Conservation (phyloP, 2,329 filamentous ascomycete species). For the Mycosphaerella sp. region DNA sequence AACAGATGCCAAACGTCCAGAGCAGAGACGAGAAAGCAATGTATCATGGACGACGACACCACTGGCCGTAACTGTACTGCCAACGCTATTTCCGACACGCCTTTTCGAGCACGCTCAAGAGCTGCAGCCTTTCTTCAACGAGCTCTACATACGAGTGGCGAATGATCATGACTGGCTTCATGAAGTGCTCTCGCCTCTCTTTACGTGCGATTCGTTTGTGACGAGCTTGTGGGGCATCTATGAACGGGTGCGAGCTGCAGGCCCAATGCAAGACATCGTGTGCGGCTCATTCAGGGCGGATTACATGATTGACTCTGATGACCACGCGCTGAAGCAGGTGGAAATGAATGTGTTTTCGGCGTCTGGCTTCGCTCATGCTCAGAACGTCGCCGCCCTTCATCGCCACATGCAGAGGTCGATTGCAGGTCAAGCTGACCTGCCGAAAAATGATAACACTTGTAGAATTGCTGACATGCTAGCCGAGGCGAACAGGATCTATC, state of each 20-base stretch:
- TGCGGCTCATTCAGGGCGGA: conserved; percentile 41
- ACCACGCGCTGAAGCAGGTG: conserved; percentile 38
- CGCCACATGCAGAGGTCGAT: conserved; percentile 27
- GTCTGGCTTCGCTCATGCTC: conserved; percentile 38
- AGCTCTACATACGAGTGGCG: conserved; percentile 49
- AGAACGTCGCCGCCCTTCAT: conserved; percentile 40
- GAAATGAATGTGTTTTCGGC: conserved; percentile 43
- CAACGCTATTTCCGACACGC: conserved; percentile 32
- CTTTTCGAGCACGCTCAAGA: conserved; percentile 43
- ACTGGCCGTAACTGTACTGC: conserved; percentile 34
- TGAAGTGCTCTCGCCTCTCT: conserved; percentile 29
- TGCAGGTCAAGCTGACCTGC: conserved; percentile 22
- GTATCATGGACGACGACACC: conserved; percentile 28
- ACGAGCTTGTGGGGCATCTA: conserved; percentile 37
- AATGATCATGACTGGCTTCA: conserved; percentile 37
- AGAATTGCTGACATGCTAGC: conserved; percentile 31
- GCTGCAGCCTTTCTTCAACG: conserved; percentile 54
- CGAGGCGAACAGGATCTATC: conserved; percentile 34
- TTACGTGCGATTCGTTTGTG: conserved; percentile 34
- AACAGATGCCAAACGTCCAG: neutral
- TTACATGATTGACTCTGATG: conserved; percentile 37
- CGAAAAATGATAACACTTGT: conserved; percentile 31
- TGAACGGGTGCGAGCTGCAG: conserved; percentile 29
- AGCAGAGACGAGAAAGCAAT: neutral
- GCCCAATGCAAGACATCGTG: conserved; percentile 30